Evolutionary conservation across 2,329 filamentous ascomycete genomes (phyloP).

Genomic region (Calonectria crousiana): DNA sequence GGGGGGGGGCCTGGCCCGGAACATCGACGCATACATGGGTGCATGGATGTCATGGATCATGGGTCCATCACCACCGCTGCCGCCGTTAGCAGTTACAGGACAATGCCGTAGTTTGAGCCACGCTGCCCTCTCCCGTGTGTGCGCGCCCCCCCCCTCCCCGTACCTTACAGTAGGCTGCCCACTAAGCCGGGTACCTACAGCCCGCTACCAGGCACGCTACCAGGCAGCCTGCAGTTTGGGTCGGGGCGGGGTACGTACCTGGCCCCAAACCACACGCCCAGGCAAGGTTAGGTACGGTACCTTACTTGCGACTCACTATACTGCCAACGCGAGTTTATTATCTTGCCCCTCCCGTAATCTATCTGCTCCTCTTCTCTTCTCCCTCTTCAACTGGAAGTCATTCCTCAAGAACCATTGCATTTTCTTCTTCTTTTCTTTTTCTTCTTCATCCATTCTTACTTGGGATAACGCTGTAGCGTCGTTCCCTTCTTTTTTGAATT

Average conservation of each 20-base stretch:
- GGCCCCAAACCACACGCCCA: neutral
- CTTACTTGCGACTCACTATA: slow-evolving; percentile 14
- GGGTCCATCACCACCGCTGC: slow-evolving; percentile 45
- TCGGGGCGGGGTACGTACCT: slow-evolving; percentile 3
- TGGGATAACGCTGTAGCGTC: slow-evolving; percentile 45
- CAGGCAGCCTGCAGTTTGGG: neutral
- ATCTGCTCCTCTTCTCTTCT: slow-evolving; percentile 39
- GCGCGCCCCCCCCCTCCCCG: slow-evolving; percentile 3
- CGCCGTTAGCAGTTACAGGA: slow-evolving; percentile 45
- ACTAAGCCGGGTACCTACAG: slow-evolving; percentile 21
- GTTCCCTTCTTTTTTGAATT: slow-evolving; percentile 47
- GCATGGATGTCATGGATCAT: slow-evolving; percentile 16
- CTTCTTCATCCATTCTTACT: slow-evolving; percentile 36
- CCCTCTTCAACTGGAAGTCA: slow-evolving; percentile 37
- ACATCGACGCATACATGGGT: slow-evolving; percentile 11
- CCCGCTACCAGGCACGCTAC: neutral
- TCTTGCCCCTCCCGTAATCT: slow-evolving; percentile 41
- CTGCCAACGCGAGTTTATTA: slow-evolving; percentile 36
- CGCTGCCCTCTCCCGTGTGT: slow-evolving; percentile 10
- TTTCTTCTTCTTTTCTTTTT: slow-evolving; percentile 32
- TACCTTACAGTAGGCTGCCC: slow-evolving; percentile 28
- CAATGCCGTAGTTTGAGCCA: slow-evolving; percentile 12
- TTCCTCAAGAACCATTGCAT: slow-evolving; percentile 35
- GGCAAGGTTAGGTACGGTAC: slow-evolving; percentile 9
- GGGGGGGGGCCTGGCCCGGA: slow-evolving; percentile 11